Evolutionary conservation across 768 basidiomycete genomes (phyloP), one percentile per base, ranked within the genome.

Genomic region (Boletus sensibilis): DNA sequence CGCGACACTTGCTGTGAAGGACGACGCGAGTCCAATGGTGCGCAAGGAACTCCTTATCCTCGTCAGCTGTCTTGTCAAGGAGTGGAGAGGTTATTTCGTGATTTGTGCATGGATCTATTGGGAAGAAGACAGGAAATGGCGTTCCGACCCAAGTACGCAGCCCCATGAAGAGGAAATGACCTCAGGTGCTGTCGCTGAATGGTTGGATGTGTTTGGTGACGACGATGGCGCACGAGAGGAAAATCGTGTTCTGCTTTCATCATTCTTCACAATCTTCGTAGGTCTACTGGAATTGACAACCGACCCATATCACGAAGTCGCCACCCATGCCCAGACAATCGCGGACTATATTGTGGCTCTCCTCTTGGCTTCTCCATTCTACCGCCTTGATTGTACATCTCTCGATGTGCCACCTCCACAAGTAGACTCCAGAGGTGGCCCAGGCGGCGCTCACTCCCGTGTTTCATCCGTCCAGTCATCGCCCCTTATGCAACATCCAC

Each of bases 91-190:
- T 8, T 92, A 92, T 76, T 94, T 98, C 64, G 92, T 96, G 46
- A 85, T 94, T 38, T 97, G 96, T 59, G 94, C 96, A 1, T 98
- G 96, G 95, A 76, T 93, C 10, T 95, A 97, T 68, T 92, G 92
- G 86, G 94, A 97, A 67, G 92, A 95, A 69, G 91, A 96, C 63
- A 74, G 86, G 48, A 82, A 79, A 56, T 85, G 87, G 83, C 74
- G 80, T 61, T 74, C 51, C 66, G 78, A 63, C 37, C 61, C 71
- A 16, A 62, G 58, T 21, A 44, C 59, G 31, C 65, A 72, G 55
- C 63, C 73, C 31, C 76, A 78, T 31, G 86, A 87, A 46, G 88
- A 92, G n/a, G 89, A 92, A 52, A 67, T 90, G 52, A 86, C 90
- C 16, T 77, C 78, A 18, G 80, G 83, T 56, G 91, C 91, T 0